A percentile compares a stretch with the other conserved stretches of the same genome.
Conservation (phyloP, 2,329 filamentous ascomycete genomes). For the Fusarium liriodendri region DNA sequence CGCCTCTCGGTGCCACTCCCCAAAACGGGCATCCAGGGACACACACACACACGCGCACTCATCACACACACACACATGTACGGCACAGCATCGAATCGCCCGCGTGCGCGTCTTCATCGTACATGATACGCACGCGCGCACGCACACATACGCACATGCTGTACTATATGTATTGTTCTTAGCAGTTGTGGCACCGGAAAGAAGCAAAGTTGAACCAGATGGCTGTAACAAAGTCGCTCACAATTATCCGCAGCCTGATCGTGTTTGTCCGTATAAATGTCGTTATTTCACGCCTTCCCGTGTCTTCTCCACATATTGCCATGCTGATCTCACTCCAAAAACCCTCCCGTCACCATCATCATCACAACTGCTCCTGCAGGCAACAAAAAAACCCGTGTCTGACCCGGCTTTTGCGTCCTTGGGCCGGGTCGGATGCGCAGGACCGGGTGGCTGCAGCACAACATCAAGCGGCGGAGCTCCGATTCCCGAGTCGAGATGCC, state of each 20-base stretch:
- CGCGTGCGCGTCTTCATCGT: conserved; percentile 1
- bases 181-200: not conserved
- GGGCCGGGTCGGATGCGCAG: conserved; percentile 15
- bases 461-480: not conserved
- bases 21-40: conserved; percentile 1
- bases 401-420: conserved; percentile 10
- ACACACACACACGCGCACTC: not conserved
- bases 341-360: not conserved
- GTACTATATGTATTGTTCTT: not conserved
- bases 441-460: conserved; percentile 20
- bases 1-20: conserved; percentile 2
- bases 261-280: not conserved
- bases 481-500: conserved; percentile 34
- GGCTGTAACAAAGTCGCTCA: not conserved
- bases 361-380: not conserved
- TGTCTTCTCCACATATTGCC: not conserved
- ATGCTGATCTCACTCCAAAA: not conserved
- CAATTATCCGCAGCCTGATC: not conserved
- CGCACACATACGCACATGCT: not conserved
- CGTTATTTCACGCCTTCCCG: not conserved
- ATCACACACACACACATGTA: not conserved
- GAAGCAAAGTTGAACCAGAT: not conserved
- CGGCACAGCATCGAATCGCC: conserved; percentile 1
- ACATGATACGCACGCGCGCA: not conserved
- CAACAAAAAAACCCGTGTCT: not conserved